Base-by-base conservation (phyloP, 768 basidiomycete species). In the Agrocybe chaxingu region DNA sequence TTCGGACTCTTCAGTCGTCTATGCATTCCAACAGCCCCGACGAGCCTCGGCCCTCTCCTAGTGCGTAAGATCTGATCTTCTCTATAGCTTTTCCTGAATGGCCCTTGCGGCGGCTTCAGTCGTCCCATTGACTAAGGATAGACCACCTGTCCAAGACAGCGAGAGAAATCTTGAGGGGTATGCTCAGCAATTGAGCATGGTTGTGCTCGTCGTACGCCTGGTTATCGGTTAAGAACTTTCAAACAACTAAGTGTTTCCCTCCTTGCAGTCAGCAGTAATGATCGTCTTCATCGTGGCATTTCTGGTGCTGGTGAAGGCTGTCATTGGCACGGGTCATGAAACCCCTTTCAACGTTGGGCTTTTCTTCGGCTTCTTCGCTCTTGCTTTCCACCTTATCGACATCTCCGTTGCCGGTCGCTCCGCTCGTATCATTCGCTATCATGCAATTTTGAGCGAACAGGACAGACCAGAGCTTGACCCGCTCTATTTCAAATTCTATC, bases 331-430 rank as follows among this genome's bases (percentile, higher is more conserved):
- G 6, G 52, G 40, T 18, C 58, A 59, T 33, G 50, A 34, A 13
- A 58, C 56, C 9, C 55, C 64, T 1, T 69, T 62, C 51, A 62
- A 63, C 33, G 53, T 68, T 18, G 66, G 62, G 13, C 64, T 65
- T 57, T 57, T 70, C 29, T 61, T 71, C 32, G 60, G 64, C 44
- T 60, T 68, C 39, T 59, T 68, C 31, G 59, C 68, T 32, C 61
- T 70, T 31, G 51, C 60, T 16, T 16, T 65, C 3, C 67, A 70
- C 32, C 56, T 70, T 33, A 62, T 62, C n/a, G 65, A 64, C 40
- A 66, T 70, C 44, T 36, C 70, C 39, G 57, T 67, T 9, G 67
- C 63, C 1, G 63, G 66, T 3, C 57, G 62, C 10, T 60, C 64
- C 18, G 59, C 60, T 18, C 56, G 64, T 33, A 52, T 62, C 36